Conservation (phyloP, 2,329 filamentous ascomycete species). For the Aspergillus felis region DNA sequence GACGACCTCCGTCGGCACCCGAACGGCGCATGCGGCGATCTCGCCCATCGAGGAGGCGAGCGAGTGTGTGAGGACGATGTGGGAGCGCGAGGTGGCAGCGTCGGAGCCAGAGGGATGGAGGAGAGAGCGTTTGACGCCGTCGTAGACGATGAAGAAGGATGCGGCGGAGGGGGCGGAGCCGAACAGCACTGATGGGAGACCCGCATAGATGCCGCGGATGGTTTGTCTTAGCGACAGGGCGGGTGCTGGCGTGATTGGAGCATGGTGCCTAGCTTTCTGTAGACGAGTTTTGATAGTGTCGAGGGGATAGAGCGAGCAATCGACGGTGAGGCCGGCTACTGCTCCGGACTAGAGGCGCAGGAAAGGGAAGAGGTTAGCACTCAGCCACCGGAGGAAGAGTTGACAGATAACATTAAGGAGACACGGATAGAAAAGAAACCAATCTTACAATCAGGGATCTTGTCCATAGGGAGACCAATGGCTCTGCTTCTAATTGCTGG, state of each 20-base stretch:
- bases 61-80: slow-evolving; percentile 64
- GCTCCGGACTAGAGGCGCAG: slow-evolving; percentile 65
- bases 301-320: slow-evolving; percentile 94
- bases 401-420: background rate
- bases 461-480: slow-evolving; percentile 41
- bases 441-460: slow-evolving; percentile 38
- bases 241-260: slow-evolving; percentile 49
- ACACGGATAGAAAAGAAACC: background rate
- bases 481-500: slow-evolving; percentile 27
- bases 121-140: slow-evolving; percentile 61
- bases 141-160: slow-evolving; percentile 96
- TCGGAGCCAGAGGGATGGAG: slow-evolving; percentile 34
- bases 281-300: slow-evolving; percentile 98
- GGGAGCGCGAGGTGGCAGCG: slow-evolving; percentile 25
- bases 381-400: background rate
- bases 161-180: slow-evolving; percentile 91
- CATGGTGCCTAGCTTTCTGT: slow-evolving; percentile 61
- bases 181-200: slow-evolving; percentile 82
- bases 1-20: slow-evolving; percentile 93
- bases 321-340: slow-evolving; percentile 90
- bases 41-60: slow-evolving; percentile 81
- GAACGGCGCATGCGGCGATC: slow-evolving; percentile 83
- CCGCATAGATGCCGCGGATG: slow-evolving; percentile 87
- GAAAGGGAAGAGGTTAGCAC: slow-evolving; percentile 1
- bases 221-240: slow-evolving; percentile 79